A percentile compares a stretch with the other conserved stretches of the same genome.
phyloP scores from a whole-genome alignment of 2,329 filamentous ascomycete genomes.

The Fusarium agapanthi region DNA sequence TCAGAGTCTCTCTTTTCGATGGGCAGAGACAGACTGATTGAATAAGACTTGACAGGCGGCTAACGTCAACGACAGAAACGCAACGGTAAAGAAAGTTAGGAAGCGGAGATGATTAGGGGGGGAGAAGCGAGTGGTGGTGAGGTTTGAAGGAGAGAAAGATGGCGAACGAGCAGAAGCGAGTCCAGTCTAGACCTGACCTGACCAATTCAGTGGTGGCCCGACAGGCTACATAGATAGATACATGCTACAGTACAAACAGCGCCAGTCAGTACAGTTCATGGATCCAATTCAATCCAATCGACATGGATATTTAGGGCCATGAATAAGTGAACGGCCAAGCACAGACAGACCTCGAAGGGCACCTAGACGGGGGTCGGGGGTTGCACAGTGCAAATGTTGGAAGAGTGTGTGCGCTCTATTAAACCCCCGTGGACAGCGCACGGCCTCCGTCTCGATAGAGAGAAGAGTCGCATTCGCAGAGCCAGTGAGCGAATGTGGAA shows the following conservation, averaged over 20 bases:
- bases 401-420: slow-evolving; percentile 25
- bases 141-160: slow-evolving; percentile 38
- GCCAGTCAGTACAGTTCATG: slow-evolving; percentile 22
- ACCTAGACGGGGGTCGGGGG: slow-evolving; percentile 15
- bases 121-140: slow-evolving; percentile 36
- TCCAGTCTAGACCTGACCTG: slow-evolving; percentile 1
- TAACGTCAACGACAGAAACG: slow-evolving; percentile 35
- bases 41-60: slow-evolving; percentile 16
- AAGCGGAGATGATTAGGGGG: slow-evolving; percentile 36
- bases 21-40: slow-evolving; percentile 9
- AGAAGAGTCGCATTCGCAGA: slow-evolving; percentile 20
- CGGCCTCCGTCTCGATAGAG: slow-evolving; percentile 36
- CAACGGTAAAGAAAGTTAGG: slow-evolving; percentile 20
- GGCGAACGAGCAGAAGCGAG: slow-evolving; percentile 26
- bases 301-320: slow-evolving; percentile 10
- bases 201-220: slow-evolving; percentile 29
- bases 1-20: slow-evolving; percentile 1
- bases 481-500: slow-evolving; percentile 16
- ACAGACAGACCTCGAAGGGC: slow-evolving; percentile 9
- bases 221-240: slow-evolving; percentile 6
- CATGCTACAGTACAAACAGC: not conserved
- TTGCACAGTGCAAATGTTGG: slow-evolving; percentile 34
- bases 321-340: slow-evolving; percentile 15
- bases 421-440: slow-evolving; percentile 26
- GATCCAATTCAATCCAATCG: slow-evolving; percentile 19